Conservation (phyloP, 169 alveolate species). For the Eimeria tenella region DNA sequence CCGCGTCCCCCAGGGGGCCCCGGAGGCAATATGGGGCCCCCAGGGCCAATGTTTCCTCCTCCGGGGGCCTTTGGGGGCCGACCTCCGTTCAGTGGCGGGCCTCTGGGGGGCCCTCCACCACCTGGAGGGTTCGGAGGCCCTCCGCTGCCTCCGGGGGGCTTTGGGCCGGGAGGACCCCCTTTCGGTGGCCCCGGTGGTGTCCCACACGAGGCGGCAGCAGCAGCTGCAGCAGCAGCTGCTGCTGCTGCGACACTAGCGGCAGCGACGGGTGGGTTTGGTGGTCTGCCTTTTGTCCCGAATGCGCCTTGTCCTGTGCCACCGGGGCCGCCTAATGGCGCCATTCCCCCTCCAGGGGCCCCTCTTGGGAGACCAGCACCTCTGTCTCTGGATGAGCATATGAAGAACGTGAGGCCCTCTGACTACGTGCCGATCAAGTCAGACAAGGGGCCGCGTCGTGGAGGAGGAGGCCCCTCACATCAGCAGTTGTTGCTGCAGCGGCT, state of each 20-base stretch:
- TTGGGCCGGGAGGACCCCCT: background rate
- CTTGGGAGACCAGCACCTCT: background rate
- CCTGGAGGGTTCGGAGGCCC: slow-evolving; percentile 11
- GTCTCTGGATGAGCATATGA: slow-evolving; percentile 13
- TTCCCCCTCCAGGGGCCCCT: slow-evolving; percentile 9
- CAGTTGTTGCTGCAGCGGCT: slow-evolving; percentile 8
- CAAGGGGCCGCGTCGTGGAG: background rate
- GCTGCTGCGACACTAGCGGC: background rate
- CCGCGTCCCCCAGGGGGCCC: background rate
- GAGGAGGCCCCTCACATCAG: background rate
- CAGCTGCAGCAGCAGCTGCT: slow-evolving; percentile 12
- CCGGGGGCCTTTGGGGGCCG: slow-evolving; percentile 17
- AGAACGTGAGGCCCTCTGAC: slow-evolving; percentile 3
- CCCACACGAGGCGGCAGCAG: background rate
- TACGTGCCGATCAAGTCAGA: slow-evolving; percentile 8
- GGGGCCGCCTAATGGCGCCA: background rate
- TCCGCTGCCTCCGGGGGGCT: background rate
- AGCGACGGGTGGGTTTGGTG: slow-evolving; percentile 11
- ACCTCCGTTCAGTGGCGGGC: background rate
- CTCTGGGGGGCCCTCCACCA: background rate
- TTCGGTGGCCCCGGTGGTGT: background rate
- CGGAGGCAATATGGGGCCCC: slow-evolving; percentile 1
- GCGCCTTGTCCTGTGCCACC: background rate
- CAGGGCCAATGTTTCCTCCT: slow-evolving; percentile 14
- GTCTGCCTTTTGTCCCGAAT: background rate